Conservation (phyloP, 177 flowering plant genomes). For the Vitis hybrid region DNA sequence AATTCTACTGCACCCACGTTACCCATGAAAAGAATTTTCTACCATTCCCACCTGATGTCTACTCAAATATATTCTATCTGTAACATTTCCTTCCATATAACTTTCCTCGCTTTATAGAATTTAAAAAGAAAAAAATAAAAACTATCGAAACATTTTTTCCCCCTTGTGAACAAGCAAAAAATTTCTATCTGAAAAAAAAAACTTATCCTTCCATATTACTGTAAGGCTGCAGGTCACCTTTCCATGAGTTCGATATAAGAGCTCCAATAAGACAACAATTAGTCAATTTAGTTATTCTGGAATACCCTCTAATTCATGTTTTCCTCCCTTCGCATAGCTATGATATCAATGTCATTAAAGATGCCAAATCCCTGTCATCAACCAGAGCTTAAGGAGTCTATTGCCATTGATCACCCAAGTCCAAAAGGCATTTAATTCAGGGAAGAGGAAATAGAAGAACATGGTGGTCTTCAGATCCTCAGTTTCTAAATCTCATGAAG, state of each 20-base stretch:
- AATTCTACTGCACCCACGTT: no score
- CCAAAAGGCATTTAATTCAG: conserved; percentile 52
- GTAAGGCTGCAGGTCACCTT: conserved; percentile 67
- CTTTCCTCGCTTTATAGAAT: no score
- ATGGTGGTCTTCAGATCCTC: conserved; percentile 37
- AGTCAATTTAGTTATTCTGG: conserved; percentile 49
- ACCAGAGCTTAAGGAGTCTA: conserved; percentile 17
- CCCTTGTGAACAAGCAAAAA: no score
- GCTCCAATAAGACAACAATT: conserved; percentile 39
- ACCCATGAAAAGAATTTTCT: no score
- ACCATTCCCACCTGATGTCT: no score
- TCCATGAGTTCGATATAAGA: conserved; percentile 54
- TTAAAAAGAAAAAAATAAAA: no score
- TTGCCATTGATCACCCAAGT: conserved; percentile 23
- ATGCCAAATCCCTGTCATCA: conserved; percentile 12
- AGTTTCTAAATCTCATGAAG: conserved; percentile 46
- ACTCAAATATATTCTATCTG: no score
- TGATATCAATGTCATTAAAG: conserved; percentile 58
- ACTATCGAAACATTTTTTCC: no score
- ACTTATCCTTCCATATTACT: background rate
- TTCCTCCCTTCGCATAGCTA: conserved; percentile 61
- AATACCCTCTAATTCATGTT: conserved; percentile 81
- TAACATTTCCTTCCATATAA: no score
- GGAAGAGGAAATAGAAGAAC: conserved; percentile 75
- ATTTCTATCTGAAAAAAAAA: no score